Evolutionary conservation across 2,329 filamentous ascomycete species (phyloP), one percentile per base, ranked within the genome.

Genomic region (Colletotrichum spaethianum): DNA sequence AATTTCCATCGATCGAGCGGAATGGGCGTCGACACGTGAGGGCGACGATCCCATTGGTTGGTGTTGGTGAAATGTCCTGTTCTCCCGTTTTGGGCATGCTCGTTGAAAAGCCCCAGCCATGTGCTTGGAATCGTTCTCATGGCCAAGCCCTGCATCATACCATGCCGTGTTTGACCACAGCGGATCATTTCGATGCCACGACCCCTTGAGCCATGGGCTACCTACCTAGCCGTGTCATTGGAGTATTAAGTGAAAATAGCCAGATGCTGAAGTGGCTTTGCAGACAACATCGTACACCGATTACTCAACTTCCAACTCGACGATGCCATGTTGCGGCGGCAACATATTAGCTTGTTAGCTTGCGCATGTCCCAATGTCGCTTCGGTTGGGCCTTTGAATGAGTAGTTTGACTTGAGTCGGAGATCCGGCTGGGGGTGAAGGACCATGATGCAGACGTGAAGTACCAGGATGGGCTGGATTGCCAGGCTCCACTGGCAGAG

Each of bases 91-190:
- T 62, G 38, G 36, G 46, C 23, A 36, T 26, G 62, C 36, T 44
- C 20, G 16, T 62, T 28, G 28, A 20, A 55, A 31, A 11, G 28
- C 62, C 20, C 52, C 63, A 36, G 18, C 40, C 52, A 61, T 40
- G 40, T 40, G 33, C 31, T 50, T 63, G 33, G 42, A 38, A 44
- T 57, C 36, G 26, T 38, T 23, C 20, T 50, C 57, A 53, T 63
- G 59, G 65, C 65, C n/a, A 26, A 68, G 40, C 59, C 60, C 38
- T 68, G 65, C 36, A 67, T 44, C 23, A 28, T 16, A 18, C 57
- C 26, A 46, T 42, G 65, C 46, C 36, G 52, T 26, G 46, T 44
- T 11, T 62, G 48, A 46, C 42, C 48, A 53, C 26, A 53, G 23
- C 59, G 31, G 38, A 55, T 40, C 28, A 31, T 23, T n/a, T 23